Conservation (phyloP, 2,329 filamentous ascomycete genomes). For the Shiraia bambusicola region DNA sequence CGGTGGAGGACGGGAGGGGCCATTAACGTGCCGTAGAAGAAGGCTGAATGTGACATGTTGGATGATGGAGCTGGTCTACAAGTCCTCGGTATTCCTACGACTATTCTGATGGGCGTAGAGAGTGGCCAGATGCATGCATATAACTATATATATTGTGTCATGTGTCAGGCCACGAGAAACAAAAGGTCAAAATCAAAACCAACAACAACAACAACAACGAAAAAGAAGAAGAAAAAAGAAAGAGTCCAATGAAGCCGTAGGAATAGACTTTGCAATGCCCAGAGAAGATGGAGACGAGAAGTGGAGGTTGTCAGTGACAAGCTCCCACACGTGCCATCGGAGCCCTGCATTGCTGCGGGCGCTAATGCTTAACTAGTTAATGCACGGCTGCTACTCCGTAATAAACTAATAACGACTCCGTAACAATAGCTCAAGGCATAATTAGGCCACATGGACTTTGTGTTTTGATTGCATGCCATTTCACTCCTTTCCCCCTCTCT, state of each 20-base stretch:
- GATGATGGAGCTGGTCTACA: not conserved
- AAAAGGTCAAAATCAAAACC: no score
- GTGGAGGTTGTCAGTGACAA: not conserved
- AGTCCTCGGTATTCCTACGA: not conserved
- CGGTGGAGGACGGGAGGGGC: constrained; percentile 82
- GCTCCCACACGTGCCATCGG: no score
- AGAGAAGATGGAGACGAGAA: not conserved
- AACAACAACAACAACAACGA: no score
- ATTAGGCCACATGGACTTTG: no score
- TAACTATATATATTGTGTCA: not conserved
- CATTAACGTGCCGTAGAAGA: constrained; percentile 77
- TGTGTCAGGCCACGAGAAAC: not conserved
- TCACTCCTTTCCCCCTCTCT: constrained; percentile 4
- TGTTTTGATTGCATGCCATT: constrained; percentile 3
- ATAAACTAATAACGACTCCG: no score
- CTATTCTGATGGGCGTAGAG: constrained; percentile 11
- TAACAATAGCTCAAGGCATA: no score
- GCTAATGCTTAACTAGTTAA: constrained; percentile 27
- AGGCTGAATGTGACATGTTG: constrained; percentile 53
- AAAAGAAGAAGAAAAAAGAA: no score
- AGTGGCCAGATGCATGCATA: constrained; percentile 13
- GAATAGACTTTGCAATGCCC: not conserved
- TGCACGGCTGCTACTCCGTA: no score
- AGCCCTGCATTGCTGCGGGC: constrained; percentile 16
- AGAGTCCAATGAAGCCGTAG: no score